Evolutionary conservation across 2,329 filamentous ascomycete genomes (phyloP).

Genomic region (Clonostachys rosea): DNA sequence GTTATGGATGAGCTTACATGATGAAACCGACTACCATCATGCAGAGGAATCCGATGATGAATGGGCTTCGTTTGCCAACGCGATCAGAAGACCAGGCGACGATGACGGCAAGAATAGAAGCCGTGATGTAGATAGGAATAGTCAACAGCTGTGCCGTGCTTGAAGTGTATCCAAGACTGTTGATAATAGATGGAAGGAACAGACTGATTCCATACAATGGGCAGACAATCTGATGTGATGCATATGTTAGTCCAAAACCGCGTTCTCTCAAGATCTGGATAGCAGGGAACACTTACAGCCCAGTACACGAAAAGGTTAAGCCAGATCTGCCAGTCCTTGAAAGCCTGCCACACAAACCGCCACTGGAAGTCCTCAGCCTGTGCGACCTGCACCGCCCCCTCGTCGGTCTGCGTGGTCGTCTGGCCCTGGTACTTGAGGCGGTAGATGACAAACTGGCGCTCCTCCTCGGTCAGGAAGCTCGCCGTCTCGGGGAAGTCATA

Average conservation of each 20-base stretch:
- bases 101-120: constrained; percentile 52
- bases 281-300: constrained; percentile 34
- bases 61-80: constrained; percentile 46
- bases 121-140: constrained; percentile 54
- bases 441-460: constrained; percentile 66
- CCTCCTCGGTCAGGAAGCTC: constrained; percentile 64
- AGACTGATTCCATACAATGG: constrained; percentile 51
- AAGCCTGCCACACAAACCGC: constrained; percentile 66
- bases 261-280: too few relatives aligned
- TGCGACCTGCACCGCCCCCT: constrained; percentile 31
- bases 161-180: constrained; percentile 49
- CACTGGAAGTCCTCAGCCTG: constrained; percentile 72
- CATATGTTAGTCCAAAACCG: too few relatives aligned
- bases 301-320: constrained; percentile 57
- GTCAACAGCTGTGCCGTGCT: constrained; percentile 63
- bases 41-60: constrained; percentile 48
- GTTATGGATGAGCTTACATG: constrained; percentile 20
- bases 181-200: constrained; percentile 61
- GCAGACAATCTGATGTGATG: constrained; percentile 22
- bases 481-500: constrained; percentile 81
- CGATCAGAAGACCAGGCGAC: constrained; percentile 52
- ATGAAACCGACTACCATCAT: constrained; percentile 53
- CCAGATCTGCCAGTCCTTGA: constrained; percentile 79
- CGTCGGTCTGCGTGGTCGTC: neutral
- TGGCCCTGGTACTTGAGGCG: constrained; percentile 63